Conservation (phyloP, 805 yeast genomes). For the Saturnispora silvae region DNA sequence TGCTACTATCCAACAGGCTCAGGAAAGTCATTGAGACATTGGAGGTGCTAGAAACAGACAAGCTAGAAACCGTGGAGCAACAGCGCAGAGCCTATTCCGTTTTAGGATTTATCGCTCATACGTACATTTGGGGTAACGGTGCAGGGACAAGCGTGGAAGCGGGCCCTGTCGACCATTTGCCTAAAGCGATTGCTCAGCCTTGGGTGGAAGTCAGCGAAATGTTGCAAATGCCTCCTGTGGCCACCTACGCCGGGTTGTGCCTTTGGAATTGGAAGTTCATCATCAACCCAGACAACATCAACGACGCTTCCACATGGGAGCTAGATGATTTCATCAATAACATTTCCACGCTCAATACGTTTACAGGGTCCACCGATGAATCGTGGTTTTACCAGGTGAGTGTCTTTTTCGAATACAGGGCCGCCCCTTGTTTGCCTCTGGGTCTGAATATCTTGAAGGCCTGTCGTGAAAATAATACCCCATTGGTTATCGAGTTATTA, state of each 20-base stretch:
- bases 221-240: conserved; percentile 73
- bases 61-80: conserved; percentile 37
- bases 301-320: conserved; percentile 15
- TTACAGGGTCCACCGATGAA: conserved; percentile 85
- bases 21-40: conserved; percentile 54
- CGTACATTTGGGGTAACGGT: conserved; percentile 69
- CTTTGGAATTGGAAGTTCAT: conserved; percentile 72
- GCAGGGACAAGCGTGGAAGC: conserved; percentile 28
- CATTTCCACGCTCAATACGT: conserved; percentile 70
- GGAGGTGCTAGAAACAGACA: conserved; percentile 43
- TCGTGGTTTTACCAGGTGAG: conserved; percentile 89
- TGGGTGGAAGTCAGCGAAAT: conserved; percentile 45
- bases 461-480: conserved; percentile 37
- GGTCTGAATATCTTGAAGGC: conserved; percentile 60
- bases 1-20: conserved; percentile 55
- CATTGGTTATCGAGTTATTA: conserved; percentile 34
- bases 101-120: conserved; percentile 73
- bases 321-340: conserved; percentile 42
- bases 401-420: conserved; percentile 74
- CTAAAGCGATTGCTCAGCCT: conserved; percentile 62
- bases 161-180: conserved; percentile 40
- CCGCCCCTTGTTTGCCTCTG: conserved; percentile 56
- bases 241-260: conserved; percentile 78
- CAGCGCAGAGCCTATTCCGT: conserved; percentile 73
- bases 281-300: conserved; percentile 33